phyloP scores from a whole-genome alignment of 768 basidiomycete species.

The Megacollybia marginata region DNA sequence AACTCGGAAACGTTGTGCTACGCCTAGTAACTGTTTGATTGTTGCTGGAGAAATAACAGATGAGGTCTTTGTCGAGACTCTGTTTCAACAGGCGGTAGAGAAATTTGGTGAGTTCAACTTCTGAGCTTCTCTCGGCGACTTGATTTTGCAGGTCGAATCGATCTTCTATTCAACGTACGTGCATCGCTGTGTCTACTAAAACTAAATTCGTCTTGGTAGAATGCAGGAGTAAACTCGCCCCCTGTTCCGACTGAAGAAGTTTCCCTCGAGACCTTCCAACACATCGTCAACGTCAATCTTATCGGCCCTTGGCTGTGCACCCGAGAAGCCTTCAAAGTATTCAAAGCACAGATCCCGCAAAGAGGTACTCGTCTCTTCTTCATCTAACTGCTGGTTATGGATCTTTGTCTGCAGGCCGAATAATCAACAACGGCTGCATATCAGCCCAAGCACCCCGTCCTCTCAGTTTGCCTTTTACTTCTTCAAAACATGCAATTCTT shows the following conservation, averaged over 20 bases:
- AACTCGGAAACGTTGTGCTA: slow-evolving; percentile 39
- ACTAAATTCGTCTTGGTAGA: slow-evolving; percentile 32
- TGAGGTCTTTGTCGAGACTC: slow-evolving; percentile 50
- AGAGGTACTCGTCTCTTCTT: slow-evolving; percentile 45
- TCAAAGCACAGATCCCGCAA: slow-evolving; percentile 64
- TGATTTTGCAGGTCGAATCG: slow-evolving; percentile 44
- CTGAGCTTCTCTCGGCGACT: slow-evolving; percentile 3
- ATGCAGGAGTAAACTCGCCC: slow-evolving; percentile 59
- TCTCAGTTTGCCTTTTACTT: slow-evolving; percentile 55
- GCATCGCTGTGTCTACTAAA: not conserved
- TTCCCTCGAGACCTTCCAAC: slow-evolving; percentile 52
- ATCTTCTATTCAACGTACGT: slow-evolving; percentile 75
- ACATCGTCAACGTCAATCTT: slow-evolving; percentile 66
- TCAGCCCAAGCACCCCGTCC: slow-evolving; percentile 68
- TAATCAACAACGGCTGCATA: slow-evolving; percentile 85
- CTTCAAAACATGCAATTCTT: slow-evolving; percentile 73
- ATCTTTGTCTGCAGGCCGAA: slow-evolving; percentile 38
- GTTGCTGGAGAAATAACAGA: slow-evolving; percentile 60
- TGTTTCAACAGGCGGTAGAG: slow-evolving; percentile 48
- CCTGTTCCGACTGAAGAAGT: slow-evolving; percentile 51
- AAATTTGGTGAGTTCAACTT: slow-evolving; percentile 41
- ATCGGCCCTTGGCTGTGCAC: slow-evolving; percentile 71
- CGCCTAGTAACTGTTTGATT: slow-evolving; percentile 28
- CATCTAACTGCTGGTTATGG: not conserved
- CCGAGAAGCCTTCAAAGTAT: slow-evolving; percentile 62